These are phyloP conservation scores for Pholiota conissans DNA, from an alignment of 768 basidiomycete genomes.

Conservation along the genomic window DNA sequence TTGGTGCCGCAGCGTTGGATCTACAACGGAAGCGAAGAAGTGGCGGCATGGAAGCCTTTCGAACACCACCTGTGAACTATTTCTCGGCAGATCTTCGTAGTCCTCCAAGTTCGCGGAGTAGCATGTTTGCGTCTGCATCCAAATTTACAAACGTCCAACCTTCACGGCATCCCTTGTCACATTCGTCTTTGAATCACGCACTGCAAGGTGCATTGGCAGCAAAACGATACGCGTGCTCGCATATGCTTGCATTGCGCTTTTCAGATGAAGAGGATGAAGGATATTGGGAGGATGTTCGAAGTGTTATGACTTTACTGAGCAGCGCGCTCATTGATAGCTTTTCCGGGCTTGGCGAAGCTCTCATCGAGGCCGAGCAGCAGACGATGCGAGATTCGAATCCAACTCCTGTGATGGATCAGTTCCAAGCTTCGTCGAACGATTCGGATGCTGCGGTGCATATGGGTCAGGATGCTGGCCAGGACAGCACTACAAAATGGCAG, in stretches of 20 bases:
- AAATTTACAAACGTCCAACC: conserved; percentile 63
- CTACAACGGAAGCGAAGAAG: conserved; percentile 54
- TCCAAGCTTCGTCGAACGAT: conserved; percentile 4
- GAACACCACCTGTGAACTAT: conserved; percentile 29
- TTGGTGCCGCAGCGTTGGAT: conserved; percentile 63
- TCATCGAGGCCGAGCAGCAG: conserved; percentile 59
- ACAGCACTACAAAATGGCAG: conserved; percentile 9
- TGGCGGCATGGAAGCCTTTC: conserved; percentile 52
- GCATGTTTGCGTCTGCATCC: conserved; percentile 43
- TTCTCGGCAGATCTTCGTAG: conserved; percentile 31
- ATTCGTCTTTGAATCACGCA: conserved; percentile 59
- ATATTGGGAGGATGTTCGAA: conserved; percentile 86
- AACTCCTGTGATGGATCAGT: conserved; percentile 27
- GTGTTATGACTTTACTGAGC: conserved; percentile 70
- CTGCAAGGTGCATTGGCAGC: conserved; percentile 69
- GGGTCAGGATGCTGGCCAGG: not conserved
- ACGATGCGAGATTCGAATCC: conserved; percentile 52
- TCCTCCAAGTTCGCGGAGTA: conserved; percentile 29
- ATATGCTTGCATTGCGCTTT: conserved; percentile 79
- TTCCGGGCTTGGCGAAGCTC: conserved; percentile 57
- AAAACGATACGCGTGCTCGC: conserved; percentile 76
- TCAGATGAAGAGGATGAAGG: conserved; percentile 65
- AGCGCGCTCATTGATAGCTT: conserved; percentile 67
- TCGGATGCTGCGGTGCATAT: not conserved
- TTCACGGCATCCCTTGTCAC: conserved; percentile 65